These are phyloP conservation scores for Reutealis trisperma DNA, from an alignment of 345 rosid genomes.

Conservation along the genomic window DNA sequence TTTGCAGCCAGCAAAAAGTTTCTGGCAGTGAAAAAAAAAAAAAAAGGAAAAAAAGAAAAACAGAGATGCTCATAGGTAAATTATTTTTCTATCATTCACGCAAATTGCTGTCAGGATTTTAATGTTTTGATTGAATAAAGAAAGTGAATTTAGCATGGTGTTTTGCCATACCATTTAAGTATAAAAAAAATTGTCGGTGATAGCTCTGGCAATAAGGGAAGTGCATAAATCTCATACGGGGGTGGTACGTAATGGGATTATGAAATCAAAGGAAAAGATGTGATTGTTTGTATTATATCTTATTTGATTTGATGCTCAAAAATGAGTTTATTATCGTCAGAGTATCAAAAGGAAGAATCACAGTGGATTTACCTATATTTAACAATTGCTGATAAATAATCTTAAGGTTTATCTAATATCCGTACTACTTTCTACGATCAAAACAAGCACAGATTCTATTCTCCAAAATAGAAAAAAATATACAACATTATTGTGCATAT, in stretches of 20 bases:
- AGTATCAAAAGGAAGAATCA: not conserved
- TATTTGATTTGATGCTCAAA: not conserved
- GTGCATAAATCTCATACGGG: too few relatives aligned
- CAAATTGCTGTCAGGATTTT: too few relatives aligned
- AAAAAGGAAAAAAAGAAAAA: too few relatives aligned
- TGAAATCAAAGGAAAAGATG: not conserved
- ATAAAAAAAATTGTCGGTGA: too few relatives aligned
- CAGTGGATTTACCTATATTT: not conserved
- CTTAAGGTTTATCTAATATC: not conserved
- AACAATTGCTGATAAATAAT: not conserved
- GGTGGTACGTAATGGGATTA: not conserved
- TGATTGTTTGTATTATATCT: not conserved
- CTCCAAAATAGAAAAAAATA: not conserved
- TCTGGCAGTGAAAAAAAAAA: too few relatives aligned
- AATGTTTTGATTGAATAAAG: too few relatives aligned
- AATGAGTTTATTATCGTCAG: not conserved
- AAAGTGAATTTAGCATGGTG: too few relatives aligned
- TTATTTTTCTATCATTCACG: too few relatives aligned
- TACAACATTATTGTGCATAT: not conserved
- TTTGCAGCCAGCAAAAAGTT: not conserved
- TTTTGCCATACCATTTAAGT: too few relatives aligned
- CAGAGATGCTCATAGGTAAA: too few relatives aligned
- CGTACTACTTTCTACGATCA: conserved; percentile 2
- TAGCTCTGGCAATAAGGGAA: too few relatives aligned
- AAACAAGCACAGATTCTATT: conserved; percentile 1